Conservation (phyloP, 2,329 filamentous ascomycete genomes). For the Aspergillus jensenii region DNA sequence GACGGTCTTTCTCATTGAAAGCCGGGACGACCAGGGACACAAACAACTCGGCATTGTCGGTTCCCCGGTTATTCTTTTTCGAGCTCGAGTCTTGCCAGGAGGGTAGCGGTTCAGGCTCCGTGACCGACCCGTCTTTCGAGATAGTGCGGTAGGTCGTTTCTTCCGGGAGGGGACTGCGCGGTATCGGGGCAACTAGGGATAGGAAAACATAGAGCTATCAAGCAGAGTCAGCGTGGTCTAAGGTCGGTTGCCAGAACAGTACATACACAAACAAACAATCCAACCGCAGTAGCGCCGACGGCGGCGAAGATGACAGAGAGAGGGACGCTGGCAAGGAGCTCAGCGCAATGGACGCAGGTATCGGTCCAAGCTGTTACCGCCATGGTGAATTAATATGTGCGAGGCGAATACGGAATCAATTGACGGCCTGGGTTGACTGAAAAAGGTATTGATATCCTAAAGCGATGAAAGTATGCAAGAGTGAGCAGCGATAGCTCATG, state of each 20-base stretch:
- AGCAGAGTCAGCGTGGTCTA: background rate
- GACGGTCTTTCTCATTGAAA: conserved; percentile 86
- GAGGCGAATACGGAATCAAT: background rate
- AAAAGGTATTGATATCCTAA: background rate
- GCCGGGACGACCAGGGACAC: conserved; percentile 92
- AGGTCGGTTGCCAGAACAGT: background rate
- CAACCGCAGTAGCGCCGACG: conserved; percentile 28
- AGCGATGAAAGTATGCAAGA: background rate
- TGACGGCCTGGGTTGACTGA: background rate
- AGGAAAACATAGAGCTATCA: conserved; percentile 66
- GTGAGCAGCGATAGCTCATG: conserved; percentile 18
- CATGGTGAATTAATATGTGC: conserved; percentile 21
- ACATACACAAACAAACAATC: conserved; percentile 37
- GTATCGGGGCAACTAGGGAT: conserved; percentile 74
- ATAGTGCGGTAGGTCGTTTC: conserved; percentile 87
- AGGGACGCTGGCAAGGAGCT: conserved; percentile 29
- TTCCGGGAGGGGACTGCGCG: conserved; percentile 69
- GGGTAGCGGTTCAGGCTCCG: conserved; percentile 60
- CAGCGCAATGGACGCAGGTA: conserved; percentile 35
- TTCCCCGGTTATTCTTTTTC: conserved; percentile 57
- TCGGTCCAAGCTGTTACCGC: conserved; percentile 25
- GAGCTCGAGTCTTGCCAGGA: conserved; percentile 85
- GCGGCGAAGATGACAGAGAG: conserved; percentile 28
- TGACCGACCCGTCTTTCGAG: conserved; percentile 60
- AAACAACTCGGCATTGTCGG: conserved; percentile 76